Evolutionary conservation across 2,329 filamentous ascomycete species (phyloP), one percentile per base, ranked within the genome.

Genomic region (Teratosphaeriaceae sp.): DNA sequence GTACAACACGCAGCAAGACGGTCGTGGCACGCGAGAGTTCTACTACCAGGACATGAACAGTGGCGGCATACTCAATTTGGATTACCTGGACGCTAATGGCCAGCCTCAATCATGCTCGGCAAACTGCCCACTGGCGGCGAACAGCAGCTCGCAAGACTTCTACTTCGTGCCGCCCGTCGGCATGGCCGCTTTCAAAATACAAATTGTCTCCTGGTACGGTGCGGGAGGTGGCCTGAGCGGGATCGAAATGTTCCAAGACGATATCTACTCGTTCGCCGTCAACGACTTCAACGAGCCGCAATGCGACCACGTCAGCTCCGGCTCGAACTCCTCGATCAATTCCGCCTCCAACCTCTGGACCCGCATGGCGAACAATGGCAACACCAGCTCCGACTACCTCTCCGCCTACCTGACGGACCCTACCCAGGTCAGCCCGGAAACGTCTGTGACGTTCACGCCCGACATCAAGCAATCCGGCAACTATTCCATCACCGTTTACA

Each of bases 31-130:
- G 22, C 85, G 86, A 68, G 85, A 84, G 0, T 98, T 87, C 69
- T 80, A 88, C 45, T 94, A 88, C 60, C 87, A 86, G 18, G 86
- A 88, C 15, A 70, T 90, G 45, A 89, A 90, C 4, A 79, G 90
- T 57, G 82, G 85, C 49, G 92, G 92, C 40, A 96, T 98, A 62
- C 86, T 98, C 81, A 96, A 97, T 65, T 75, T 98, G 59, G 94
- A 88, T 27, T 97, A 92, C 56, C 81, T 82, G 50, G 88, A 97
- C 84, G 19, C 36, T 8, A 29, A 84, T 1, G 84, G 84, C 20
- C 69, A 77, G 39, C 82, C 82, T 43, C 67, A 71, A 22, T 81
- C 76, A 44, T 98, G 92, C 67, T 88, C 89, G 41, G 83, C 80
- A 48, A 75, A 79, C 57, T 98, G 92, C 56, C 86, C 89, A n/a